A percentile compares a stretch with the other conserved stretches of the same genome.
Evolutionary conservation across 2,329 filamentous ascomycete species (phyloP).

Genomic region (Penicillium sp.): DNA sequence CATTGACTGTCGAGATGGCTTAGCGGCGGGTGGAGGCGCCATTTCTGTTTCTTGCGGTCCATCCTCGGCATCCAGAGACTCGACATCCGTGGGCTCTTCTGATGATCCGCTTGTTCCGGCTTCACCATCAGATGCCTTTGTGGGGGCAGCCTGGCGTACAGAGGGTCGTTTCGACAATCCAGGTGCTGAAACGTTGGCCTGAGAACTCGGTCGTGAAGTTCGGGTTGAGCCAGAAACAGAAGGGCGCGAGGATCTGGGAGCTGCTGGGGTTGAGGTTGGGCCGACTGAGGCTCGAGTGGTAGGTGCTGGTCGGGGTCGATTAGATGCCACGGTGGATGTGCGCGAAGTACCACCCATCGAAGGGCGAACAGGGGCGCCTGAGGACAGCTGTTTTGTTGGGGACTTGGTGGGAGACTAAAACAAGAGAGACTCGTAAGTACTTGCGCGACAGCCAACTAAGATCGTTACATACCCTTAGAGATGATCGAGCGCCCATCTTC

Average conservation of each 20-base stretch:
- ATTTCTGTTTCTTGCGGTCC: slow-evolving; percentile 17
- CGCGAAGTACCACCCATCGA: slow-evolving; percentile 47
- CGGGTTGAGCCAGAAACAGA: slow-evolving; percentile 37
- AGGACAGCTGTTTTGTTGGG: slow-evolving; percentile 71
- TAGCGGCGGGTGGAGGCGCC: slow-evolving; percentile 14
- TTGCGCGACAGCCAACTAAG: slow-evolving; percentile 1
- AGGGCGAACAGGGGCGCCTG: slow-evolving; percentile 53
- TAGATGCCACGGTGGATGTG: slow-evolving; percentile 53
- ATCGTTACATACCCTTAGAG: slow-evolving; percentile 35
- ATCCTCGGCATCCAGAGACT: slow-evolving; percentile 26
- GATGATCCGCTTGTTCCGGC: slow-evolving; percentile 26
- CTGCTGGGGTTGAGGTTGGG: slow-evolving; percentile 51
- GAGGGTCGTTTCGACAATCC: slow-evolving; percentile 34
- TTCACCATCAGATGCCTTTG: slow-evolving; percentile 29
- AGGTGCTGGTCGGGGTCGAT: slow-evolving; percentile 56
- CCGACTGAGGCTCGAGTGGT: slow-evolving; percentile 65
- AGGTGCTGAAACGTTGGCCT: slow-evolving; percentile 23
- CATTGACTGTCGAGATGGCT: slow-evolving; percentile 23
- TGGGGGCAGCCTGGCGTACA: slow-evolving; percentile 29
- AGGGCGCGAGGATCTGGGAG: slow-evolving; percentile 39
- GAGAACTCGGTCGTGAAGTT: slow-evolving; percentile 33
- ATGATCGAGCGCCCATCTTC: slow-evolving; percentile 44
- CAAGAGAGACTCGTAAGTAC: slow-evolving; percentile 20
- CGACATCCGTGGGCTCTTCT: slow-evolving; percentile 31
- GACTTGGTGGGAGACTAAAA: slow-evolving; percentile 73